These are phyloP conservation scores for Suhomyces guaymorum DNA, from an alignment of 1,139 yeast genomes.

Conservation along the genomic window DNA sequence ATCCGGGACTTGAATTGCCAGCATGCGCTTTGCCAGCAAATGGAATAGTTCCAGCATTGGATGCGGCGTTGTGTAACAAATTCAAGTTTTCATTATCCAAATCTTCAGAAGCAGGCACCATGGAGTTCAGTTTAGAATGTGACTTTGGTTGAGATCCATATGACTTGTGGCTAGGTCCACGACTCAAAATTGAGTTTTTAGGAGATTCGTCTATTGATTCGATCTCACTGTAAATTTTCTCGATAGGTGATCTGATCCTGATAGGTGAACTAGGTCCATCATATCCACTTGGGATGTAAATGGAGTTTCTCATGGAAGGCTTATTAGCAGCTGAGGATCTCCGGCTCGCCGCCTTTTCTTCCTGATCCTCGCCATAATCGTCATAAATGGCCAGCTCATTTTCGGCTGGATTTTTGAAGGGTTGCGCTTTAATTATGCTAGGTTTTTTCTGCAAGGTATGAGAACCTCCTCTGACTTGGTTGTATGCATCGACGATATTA, in stretches of 20 bases:
- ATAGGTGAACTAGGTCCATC: slow-evolving; percentile 10
- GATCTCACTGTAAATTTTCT: slow-evolving; percentile 7
- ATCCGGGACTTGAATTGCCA: slow-evolving; percentile 16
- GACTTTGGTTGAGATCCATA: slow-evolving; percentile 5
- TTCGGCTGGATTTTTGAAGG: slow-evolving; percentile 9
- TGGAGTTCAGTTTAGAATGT: slow-evolving; percentile 5
- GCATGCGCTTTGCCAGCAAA: slow-evolving; percentile 9
- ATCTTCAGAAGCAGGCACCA: slow-evolving; percentile 22
- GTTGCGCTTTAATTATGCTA: slow-evolving; percentile 5
- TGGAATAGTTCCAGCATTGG: slow-evolving; percentile 14
- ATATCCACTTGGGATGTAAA: background rate
- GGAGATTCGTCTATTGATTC: slow-evolving; percentile 9
- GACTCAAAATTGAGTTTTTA: slow-evolving; percentile 2
- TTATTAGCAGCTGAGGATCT: slow-evolving; percentile 9
- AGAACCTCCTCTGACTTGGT: slow-evolving; percentile 22
- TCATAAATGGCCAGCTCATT: slow-evolving; percentile 31
- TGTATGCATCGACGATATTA: slow-evolving; percentile 29
- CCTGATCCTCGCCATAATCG: slow-evolving; percentile 14
- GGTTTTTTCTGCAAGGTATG: no score
- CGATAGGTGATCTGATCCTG: slow-evolving; percentile 14
- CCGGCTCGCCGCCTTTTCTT: slow-evolving; percentile 3
- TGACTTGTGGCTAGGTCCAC: slow-evolving; percentile 2
- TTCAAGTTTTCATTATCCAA: slow-evolving; percentile 41
- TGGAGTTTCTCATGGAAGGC: slow-evolving; percentile 3
- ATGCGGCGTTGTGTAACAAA: slow-evolving; percentile 38